Conservation (phyloP, 1,284 basidiomycete species). For the Ceratobasidium sp. region DNA sequence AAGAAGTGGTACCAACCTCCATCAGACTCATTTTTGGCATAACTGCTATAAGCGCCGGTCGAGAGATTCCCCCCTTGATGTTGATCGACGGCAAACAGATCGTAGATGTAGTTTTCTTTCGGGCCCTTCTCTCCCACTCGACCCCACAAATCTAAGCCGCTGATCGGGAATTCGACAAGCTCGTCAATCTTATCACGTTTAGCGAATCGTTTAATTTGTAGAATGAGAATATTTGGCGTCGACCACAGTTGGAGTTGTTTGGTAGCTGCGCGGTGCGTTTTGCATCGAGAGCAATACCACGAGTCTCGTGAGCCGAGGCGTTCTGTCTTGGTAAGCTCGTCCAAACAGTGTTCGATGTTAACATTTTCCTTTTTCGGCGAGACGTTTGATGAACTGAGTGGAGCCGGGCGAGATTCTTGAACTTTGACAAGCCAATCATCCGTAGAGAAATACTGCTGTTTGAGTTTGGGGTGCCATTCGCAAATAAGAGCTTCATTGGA, state of each 20-base stretch:
- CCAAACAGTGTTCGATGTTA: constrained; percentile 88
- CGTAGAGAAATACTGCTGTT: constrained; percentile 74
- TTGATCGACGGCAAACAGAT: constrained; percentile 94
- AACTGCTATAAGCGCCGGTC: constrained; percentile 96
- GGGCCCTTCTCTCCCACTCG: constrained; percentile 64
- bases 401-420: constrained; percentile 56
- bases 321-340: constrained; percentile 96
- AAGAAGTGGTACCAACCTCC: constrained; percentile 98
- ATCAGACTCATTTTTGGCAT: constrained; percentile 84
- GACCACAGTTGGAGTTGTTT: constrained; percentile 99
- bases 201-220: constrained; percentile 97
- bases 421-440: constrained; percentile 60
- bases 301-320: constrained; percentile 93
- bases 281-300: constrained; percentile 98
- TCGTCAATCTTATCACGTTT: constrained; percentile 94
- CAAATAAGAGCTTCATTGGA: constrained; percentile 73
- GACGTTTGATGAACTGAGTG: background rate
- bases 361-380: constrained; percentile 66
- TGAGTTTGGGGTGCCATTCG: constrained; percentile 81
- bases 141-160: constrained; percentile 83
- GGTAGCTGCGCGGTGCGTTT: constrained; percentile 97
- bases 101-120: constrained; percentile 65
- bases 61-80: constrained; percentile 91
- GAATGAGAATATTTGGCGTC: constrained; percentile 95
- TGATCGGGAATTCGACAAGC: constrained; percentile 91